Percentiles rank a stretch among this genome's conserved stretches.
phyloP scores from a whole-genome alignment of 2,329 filamentous ascomycete genomes.

The Clonostachys chloroleuca region DNA sequence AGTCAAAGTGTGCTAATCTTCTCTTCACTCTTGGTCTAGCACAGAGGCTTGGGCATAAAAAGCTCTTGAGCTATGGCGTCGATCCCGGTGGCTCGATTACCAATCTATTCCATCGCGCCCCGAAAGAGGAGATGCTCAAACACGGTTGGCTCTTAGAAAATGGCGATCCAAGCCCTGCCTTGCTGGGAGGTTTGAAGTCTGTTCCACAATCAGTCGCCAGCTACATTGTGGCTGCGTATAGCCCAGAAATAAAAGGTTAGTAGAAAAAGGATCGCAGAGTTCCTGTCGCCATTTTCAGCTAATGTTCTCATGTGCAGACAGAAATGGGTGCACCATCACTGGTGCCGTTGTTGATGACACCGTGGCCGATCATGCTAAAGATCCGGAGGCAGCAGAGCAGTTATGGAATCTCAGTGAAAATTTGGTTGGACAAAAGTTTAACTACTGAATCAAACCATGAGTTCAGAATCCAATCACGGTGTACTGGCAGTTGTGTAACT shows the following conservation, averaged over 20 bases:
- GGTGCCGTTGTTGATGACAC: constrained; percentile 8
- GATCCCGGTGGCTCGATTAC: background rate
- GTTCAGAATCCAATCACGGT: too few species aligned
- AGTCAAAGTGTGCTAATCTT: constrained; percentile 20
- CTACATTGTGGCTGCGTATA: background rate
- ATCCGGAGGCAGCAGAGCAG: constrained; percentile 14
- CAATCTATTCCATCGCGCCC: constrained; percentile 11
- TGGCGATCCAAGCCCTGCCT: background rate
- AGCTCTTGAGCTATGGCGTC: constrained; percentile 8
- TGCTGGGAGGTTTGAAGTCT: background rate
- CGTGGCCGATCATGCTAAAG: constrained; percentile 16
- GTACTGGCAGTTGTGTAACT: too few species aligned
- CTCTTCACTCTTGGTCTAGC: constrained; percentile 9
- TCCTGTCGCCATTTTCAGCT: too few species aligned
- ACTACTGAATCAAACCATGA: constrained; percentile 1
- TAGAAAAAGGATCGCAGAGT: constrained; percentile 7
- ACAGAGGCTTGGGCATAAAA: constrained; percentile 7
- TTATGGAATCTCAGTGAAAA: constrained; percentile 21
- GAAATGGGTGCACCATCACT: constrained; percentile 10
- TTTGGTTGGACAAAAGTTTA: constrained; percentile 17
- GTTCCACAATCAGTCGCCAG: background rate
- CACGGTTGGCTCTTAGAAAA: background rate
- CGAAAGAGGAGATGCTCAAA: too few species aligned
- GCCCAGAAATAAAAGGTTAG: background rate
- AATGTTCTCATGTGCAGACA: constrained; percentile 6